Evolutionary conservation across 129 eudicot genomes (phyloP).

Genomic region (Flaveria bidentis): DNA sequence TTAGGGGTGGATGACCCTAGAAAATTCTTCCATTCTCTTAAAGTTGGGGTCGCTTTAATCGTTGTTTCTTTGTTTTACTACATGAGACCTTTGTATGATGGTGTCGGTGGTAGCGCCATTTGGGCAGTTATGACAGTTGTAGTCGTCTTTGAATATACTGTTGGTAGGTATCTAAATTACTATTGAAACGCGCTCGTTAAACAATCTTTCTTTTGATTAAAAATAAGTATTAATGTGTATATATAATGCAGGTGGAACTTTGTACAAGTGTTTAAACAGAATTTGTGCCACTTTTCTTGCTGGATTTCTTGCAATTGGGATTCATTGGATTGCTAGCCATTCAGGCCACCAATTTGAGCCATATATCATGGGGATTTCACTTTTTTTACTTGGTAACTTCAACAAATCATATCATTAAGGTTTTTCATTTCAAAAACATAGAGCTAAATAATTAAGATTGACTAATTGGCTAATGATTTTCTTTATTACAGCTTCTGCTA

Average conservation of each 20-base stretch:
- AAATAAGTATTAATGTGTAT: constrained; percentile 12
- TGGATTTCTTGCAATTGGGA: constrained; percentile 69
- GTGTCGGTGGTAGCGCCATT: constrained; percentile 26
- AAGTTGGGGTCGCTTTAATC: constrained; percentile 48
- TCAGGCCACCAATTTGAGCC: constrained; percentile 9
- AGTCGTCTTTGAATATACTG: constrained; percentile 33
- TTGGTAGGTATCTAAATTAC: constrained; percentile 28
- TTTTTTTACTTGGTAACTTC: constrained; percentile 60
- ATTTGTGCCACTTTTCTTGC: constrained; percentile 55
- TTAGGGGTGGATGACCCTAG: constrained; percentile 57
- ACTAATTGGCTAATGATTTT: background rate
- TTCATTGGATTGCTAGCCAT: constrained; percentile 54
- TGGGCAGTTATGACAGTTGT: constrained; percentile 41
- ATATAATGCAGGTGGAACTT: constrained; percentile 53
- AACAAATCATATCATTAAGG: background rate
- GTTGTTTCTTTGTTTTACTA: constrained; percentile 33
- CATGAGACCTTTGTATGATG: constrained; percentile 30
- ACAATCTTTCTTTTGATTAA: constrained; percentile 9
- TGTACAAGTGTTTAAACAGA: constrained; percentile 63
- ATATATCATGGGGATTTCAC: constrained; percentile 50
- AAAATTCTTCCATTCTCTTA: constrained; percentile 51
- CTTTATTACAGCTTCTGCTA: constrained; percentile 42
- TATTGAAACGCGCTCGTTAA: background rate
- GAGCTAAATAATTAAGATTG: too few relatives aligned
- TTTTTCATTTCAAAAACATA: background rate